Evolutionary conservation across 805 yeast genomes (phyloP), one percentile per base, ranked within the genome.

Genomic region (Tetrapisispora iriomotensis): DNA sequence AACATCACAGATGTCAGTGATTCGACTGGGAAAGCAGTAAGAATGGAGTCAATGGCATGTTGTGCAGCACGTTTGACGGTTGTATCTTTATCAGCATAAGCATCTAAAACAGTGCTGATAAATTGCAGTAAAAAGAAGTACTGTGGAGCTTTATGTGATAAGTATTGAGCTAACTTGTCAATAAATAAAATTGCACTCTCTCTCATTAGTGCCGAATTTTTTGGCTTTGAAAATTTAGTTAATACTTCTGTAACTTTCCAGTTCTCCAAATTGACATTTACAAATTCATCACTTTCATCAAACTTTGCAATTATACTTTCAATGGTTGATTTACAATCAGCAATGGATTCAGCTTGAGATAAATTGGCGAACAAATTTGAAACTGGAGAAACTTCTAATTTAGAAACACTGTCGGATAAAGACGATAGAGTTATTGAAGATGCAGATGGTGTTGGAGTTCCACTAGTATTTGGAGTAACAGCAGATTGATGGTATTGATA

Each of bases 61-160:
- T 79, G 85, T n/a, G 95, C 94, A 28, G 94, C 81, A 57, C 94
- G 77, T 59, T 78, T 77, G 33, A 90, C 92, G 36, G 79, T 74
- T 58, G 75, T 80, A 53, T 90, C 97, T 63, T 90, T 92, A 53
- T 92, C 97, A 36, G 90, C 77, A 41, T 76, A 69, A 29, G 77
- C 66, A 54, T 87, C 95, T 37, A 80, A 73, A 13, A 84, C 80
- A 3, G 72, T 53, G 6, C 75, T 67, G 43, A 87, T 66, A 29
- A 82, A 71, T 39, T 74, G 78, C 25, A 80, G 60, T 40, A 90
- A 67, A 55, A 77, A 78, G 4, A 86, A 80, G 62, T 87, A 95
- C 40, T 72, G 73, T 21, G 94, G 90, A 28, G 82, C 66, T 43
- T 70, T 70, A 29, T 82, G 80, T 15, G 80, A 79, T 48, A 77